Percentiles rank a stretch among this genome's conserved stretches.
Evolutionary conservation across 495 filamentous ascomycete species (phyloP).

Genomic region (Podospora conica): DNA sequence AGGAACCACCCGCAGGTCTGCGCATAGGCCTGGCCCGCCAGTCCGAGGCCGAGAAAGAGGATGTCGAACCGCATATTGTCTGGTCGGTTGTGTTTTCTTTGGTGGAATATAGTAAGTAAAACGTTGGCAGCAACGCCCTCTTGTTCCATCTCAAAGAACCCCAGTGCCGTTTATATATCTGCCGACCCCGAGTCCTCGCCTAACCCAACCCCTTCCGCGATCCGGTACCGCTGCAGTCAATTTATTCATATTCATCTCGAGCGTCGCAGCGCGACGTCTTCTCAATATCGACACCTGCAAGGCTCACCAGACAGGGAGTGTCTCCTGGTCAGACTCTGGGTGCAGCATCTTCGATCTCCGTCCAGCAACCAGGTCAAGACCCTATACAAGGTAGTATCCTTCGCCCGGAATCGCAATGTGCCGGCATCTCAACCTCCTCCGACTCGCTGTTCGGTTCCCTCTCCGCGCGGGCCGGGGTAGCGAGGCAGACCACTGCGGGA

Average conservation of each 20-base stretch:
- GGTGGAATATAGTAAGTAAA: background rate
- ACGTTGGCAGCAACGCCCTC: background rate
- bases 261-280: background rate
- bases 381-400: background rate
- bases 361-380: background rate
- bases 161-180: background rate
- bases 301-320: background rate
- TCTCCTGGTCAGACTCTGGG: background rate
- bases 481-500: background rate
- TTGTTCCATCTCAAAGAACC: background rate
- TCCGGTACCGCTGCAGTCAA: background rate
- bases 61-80: constrained; percentile 15
- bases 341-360: background rate
- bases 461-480: background rate
- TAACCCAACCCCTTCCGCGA: background rate
- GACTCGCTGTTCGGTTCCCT: background rate
- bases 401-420: background rate
- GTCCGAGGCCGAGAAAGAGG: constrained; percentile 11
- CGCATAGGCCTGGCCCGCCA: constrained; percentile 14
- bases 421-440: background rate
- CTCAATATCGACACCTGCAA: background rate
- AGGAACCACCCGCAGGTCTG: constrained; percentile 26
- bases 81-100: background rate
- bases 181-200: background rate
- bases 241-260: background rate